phyloP scores from a whole-genome alignment of 2,329 filamentous ascomycete genomes.

The Elsinoe arachidis region DNA sequence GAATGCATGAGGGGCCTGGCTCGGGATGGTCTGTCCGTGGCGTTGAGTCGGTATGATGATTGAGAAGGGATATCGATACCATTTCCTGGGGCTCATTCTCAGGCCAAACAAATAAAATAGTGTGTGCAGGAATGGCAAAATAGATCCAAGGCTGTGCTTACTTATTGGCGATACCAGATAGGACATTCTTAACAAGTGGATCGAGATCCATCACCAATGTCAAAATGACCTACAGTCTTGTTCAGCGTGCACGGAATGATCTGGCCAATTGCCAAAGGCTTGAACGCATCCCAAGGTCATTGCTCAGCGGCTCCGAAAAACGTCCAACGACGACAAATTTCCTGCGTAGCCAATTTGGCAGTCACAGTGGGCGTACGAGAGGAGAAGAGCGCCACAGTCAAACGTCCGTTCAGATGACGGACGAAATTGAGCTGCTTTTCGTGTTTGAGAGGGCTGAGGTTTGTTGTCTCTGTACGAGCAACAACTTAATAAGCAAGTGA shows the following conservation, averaged over 20 bases:
- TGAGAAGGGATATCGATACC: neutral
- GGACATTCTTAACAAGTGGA: neutral
- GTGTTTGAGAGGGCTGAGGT: neutral
- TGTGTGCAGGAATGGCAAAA: too few relatives aligned
- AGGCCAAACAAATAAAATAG: too few relatives aligned
- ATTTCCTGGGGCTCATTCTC: too few relatives aligned
- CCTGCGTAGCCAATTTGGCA: neutral
- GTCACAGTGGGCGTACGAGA: neutral
- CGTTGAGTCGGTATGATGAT: neutral
- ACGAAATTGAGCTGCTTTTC: neutral
- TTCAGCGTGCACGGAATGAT: neutral
- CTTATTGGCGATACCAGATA: too few relatives aligned
- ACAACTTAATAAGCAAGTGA: neutral
- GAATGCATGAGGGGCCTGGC: neutral
- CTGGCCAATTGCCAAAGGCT: neutral
- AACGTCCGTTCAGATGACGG: neutral
- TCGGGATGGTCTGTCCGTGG: neutral
- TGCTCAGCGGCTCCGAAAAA: neutral
- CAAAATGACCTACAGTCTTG: neutral
- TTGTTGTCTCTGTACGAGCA: neutral
- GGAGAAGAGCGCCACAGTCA: neutral
- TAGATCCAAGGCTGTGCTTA: too few relatives aligned
- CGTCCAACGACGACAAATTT: constrained; percentile 9
- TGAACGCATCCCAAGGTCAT: neutral
- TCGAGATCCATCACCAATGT: neutral